Conservation (phyloP, 1,139 yeast genomes). For the Kurtzmaniella natalensis region DNA sequence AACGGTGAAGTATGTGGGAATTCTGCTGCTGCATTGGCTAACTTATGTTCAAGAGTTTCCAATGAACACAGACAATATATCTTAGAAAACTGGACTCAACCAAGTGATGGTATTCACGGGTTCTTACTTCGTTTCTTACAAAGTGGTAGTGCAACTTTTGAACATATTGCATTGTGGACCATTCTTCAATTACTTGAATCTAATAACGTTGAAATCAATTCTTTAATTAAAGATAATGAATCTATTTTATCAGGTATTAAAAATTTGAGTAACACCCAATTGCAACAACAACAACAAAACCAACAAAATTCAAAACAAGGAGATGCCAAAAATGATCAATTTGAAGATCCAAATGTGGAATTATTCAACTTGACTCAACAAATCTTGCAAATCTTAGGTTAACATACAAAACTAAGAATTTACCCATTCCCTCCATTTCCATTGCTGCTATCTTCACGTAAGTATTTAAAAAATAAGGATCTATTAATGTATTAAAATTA, state of each 20-base stretch:
- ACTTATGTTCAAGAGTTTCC: conserved; percentile 80
- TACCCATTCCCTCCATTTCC: too few relatives aligned
- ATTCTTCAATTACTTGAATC: conserved; percentile 88
- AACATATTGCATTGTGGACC: conserved; percentile 98
- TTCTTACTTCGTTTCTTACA: conserved; percentile 77
- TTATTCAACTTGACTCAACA: conserved; percentile 77
- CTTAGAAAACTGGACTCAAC: conserved; percentile 72
- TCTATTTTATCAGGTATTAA: conserved; percentile 56
- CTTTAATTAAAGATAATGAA: conserved; percentile 57
- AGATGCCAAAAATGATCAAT: conserved; percentile 29
- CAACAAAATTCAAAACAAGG: conserved; percentile 13
- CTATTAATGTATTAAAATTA: too few relatives aligned
- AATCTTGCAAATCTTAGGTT: conserved; percentile 54
- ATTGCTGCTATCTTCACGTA: too few relatives aligned
- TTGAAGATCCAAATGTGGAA: conserved; percentile 66
- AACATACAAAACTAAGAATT: too few relatives aligned
- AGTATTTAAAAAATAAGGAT: too few relatives aligned
- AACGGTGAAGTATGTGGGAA: conserved; percentile 98
- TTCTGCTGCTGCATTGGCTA: conserved; percentile 97
- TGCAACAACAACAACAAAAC: conserved; percentile 22
- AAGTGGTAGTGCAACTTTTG: conserved; percentile 91
- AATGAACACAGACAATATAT: conserved; percentile 73
- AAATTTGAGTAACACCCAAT: conserved; percentile 43
- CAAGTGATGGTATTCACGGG: conserved; percentile 82
- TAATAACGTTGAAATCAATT: conserved; percentile 66